Conservation (phyloP, 495 filamentous ascomycete genomes). For the Aspergillus panamensis region DNA sequence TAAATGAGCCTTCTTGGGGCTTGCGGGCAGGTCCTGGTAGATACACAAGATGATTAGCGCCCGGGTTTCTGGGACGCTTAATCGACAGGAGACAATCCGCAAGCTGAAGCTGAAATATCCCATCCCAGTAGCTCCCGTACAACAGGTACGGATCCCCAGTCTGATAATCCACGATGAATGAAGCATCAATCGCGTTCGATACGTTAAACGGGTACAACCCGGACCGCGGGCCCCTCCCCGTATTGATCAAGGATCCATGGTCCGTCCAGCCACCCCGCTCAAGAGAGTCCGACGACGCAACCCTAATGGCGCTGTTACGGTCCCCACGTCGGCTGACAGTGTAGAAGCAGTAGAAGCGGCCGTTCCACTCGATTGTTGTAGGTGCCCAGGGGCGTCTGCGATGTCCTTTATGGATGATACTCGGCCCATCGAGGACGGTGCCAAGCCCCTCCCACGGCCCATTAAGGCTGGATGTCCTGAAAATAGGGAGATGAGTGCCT, state of each 20-base stretch:
- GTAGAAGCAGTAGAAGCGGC: conserved; percentile 70
- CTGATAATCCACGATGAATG: conserved; percentile 49
- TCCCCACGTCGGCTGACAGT: conserved; percentile 59
- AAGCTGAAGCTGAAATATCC: conserved; percentile 63
- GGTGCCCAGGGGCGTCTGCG: conserved; percentile 55
- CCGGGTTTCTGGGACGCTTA: conserved; percentile 32
- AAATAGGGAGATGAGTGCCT: conserved; percentile 29
- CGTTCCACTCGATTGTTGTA: conserved; percentile 53
- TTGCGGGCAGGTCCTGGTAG: conserved; percentile 27
- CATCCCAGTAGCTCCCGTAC: conserved; percentile 72
- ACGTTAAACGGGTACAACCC: conserved; percentile 49
- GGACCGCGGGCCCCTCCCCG: conserved; percentile 28
- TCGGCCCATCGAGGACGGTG: conserved; percentile 35
- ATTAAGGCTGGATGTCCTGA: conserved; percentile 32
- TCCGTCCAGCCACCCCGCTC: conserved; percentile 56
- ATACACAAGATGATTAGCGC: conserved; percentile 48
- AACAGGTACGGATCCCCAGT: conserved; percentile 53
- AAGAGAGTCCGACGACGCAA: conserved; percentile 60
- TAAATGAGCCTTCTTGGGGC: conserved; percentile 59
- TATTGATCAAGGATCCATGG: conserved; percentile 44
- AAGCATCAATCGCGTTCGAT: conserved; percentile 72
- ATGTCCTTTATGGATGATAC: conserved; percentile 37
- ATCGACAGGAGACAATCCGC: conserved; percentile 40
- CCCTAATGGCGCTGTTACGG: conserved; percentile 63
- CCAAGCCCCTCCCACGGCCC: conserved; percentile 44